Evolutionary conservation across 2,329 filamentous ascomycete genomes (phyloP), one percentile per base, ranked within the genome.

Genomic region (Cercospora nicotianae): DNA sequence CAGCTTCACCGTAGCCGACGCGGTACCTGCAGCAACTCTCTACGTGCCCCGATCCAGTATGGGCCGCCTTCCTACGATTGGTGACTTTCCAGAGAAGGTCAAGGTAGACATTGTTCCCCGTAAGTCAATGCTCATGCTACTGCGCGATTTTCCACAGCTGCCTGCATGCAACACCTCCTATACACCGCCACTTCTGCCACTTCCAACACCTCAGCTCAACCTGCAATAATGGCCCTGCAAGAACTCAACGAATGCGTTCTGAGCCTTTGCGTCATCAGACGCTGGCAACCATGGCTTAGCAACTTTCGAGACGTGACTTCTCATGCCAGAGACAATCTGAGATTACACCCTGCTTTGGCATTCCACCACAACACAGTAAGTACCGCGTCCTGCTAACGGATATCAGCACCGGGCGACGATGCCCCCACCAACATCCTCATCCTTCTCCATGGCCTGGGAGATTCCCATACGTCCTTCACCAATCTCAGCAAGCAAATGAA

Each of bases 381-480:
- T 58, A 18, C 12, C 55, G n/a, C 55, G 8, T 20, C 55, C 62
- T 59, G n/a, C 61, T 68, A 28, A 60, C 13, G 12, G 18, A 18
- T 2, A 13, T 74, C 79, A 75, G 81, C 83, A 13, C 75, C 86
- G 42, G 70, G 73, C 33, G 76, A 77, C 28, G 87, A 90, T 69
- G 86, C 86, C 12, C 87, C 90, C 9, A 91, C 89, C 53, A 90
- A 94, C 73, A 84, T 96, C 72, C 87, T 96, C 69, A 81, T 96
- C 76, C 86, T 96, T 62, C 87, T 96, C 67, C 93, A 96, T 79
- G 93, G 93, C 71, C 86, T 96, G 12, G 93, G 93, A 70, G 93
- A 96, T 80, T 88, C 86, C 36, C 86, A 92, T 68, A 75, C 78
- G 3, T 84, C 91, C 39, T 96, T 95, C 78, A 85, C 87, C 68